Conservation (phyloP, 495 filamentous ascomycete genomes). For the Coniosporium apollinis region DNA sequence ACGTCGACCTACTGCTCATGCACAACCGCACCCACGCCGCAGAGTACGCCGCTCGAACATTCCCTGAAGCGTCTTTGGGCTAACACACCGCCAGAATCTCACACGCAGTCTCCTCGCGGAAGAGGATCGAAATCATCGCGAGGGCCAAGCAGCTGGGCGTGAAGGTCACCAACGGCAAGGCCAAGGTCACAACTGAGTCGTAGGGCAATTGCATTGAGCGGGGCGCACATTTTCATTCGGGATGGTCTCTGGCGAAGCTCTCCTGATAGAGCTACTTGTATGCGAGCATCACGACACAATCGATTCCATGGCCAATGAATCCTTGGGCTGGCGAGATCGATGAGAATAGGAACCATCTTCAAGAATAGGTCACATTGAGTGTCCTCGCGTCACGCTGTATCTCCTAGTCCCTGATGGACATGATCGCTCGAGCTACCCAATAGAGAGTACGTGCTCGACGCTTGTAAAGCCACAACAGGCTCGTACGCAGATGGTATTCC, state of each 20-base stretch:
- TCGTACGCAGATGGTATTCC: no score
- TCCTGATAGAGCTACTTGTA: not conserved
- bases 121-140: constrained; percentile 91
- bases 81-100: constrained; percentile 51
- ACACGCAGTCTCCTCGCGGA: constrained; percentile 92
- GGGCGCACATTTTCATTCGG: no score
- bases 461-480: no score
- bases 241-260: no score
- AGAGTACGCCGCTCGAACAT: constrained; percentile 49
- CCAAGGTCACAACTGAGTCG: constrained; percentile 91
- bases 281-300: not conserved
- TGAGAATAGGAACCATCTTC: no score
- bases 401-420: no score
- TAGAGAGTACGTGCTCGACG: no score
- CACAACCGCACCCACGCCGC: constrained; percentile 98
- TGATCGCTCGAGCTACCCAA: no score
- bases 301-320: no score
- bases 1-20: constrained; percentile 97
- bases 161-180: constrained; percentile 99
- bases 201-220: constrained; percentile 30
- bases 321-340: no score
- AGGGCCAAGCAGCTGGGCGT: constrained; percentile 94
- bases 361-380: no score
- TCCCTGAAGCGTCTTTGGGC: not conserved
- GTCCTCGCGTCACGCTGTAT: no score